Percentiles rank a stretch among this genome's conserved stretches.
phyloP scores from a whole-genome alignment of 306 rosid genomes.

The Cicer cuneatum region DNA sequence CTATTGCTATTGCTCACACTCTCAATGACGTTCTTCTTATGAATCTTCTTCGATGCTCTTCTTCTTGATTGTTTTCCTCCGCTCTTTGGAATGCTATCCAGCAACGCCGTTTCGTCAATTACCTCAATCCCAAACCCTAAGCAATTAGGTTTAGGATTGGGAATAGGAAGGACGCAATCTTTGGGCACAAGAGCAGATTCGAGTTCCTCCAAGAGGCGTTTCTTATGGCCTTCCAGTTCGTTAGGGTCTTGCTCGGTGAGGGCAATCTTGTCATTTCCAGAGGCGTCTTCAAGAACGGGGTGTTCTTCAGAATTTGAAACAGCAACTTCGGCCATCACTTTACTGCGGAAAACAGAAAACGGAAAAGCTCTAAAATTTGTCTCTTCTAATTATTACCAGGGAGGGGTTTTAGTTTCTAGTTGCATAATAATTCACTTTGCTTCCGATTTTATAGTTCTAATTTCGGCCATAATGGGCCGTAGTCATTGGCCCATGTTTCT shows the following conservation, averaged over 20 bases:
- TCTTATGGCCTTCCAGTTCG: slow-evolving; percentile 57
- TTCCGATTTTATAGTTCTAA: not conserved
- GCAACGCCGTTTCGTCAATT: slow-evolving; percentile 84
- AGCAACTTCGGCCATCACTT: slow-evolving; percentile 1
- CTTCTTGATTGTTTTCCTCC: slow-evolving; percentile 37
- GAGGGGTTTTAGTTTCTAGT: too few species aligned
- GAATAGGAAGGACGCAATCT: not conserved
- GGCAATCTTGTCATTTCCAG: not conserved
- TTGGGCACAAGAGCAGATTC: slow-evolving; percentile 58
- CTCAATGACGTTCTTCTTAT: not conserved
- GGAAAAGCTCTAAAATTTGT: not conserved
- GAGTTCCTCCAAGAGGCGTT: slow-evolving; percentile 58
- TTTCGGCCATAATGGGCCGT: not conserved
- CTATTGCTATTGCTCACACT: not conserved
- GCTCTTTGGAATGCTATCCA: slow-evolving; percentile 51
- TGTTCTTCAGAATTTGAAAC: slow-evolving; percentile 25
- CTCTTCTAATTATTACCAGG: not conserved
- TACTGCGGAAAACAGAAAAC: not conserved
- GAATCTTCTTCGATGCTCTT: not conserved
- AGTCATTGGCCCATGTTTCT: not conserved
- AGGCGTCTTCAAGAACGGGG: not conserved
- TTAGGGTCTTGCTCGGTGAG: not conserved
- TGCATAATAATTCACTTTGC: too few species aligned
- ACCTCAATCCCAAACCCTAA: slow-evolving; percentile 59
- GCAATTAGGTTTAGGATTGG: slow-evolving; percentile 5